Conservation (phyloP, 2,329 filamentous ascomycete genomes). For the Cercospora nicotianae region DNA sequence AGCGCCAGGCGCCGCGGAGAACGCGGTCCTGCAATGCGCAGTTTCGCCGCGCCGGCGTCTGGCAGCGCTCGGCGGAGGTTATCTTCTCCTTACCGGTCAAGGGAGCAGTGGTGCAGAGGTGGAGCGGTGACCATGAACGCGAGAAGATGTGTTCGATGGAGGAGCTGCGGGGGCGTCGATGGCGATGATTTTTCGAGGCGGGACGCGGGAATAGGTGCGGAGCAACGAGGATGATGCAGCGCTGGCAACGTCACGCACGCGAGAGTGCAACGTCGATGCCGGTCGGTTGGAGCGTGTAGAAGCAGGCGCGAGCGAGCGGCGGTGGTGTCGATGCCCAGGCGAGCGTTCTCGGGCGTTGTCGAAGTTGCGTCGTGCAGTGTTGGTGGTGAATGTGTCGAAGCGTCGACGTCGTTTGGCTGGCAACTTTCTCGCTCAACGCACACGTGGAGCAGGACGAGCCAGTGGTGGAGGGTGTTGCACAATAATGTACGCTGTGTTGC, state of each 20-base stretch:
- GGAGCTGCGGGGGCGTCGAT: background rate
- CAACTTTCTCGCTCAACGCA: background rate
- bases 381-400: background rate
- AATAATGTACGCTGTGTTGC: background rate
- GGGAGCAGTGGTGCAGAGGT: background rate
- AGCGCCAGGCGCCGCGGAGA: conserved; percentile 31
- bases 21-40: conserved; percentile 20
- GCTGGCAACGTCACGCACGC: background rate
- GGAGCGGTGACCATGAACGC: background rate
- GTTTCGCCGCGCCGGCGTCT: background rate
- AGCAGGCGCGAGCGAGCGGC: background rate
- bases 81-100: background rate
- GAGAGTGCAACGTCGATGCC: background rate
- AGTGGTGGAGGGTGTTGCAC: background rate
- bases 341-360: background rate
- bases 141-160: background rate
- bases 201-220: background rate
- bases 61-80: background rate
- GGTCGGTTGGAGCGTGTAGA: background rate
- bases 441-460: background rate
- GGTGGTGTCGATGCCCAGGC: background rate
- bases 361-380: background rate
- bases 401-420: background rate
- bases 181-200: conserved; percentile 1
- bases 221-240: background rate